Base-by-base conservation (phyloP, 768 basidiomycete genomes). In the Kwoniella heveanensis region DNA sequence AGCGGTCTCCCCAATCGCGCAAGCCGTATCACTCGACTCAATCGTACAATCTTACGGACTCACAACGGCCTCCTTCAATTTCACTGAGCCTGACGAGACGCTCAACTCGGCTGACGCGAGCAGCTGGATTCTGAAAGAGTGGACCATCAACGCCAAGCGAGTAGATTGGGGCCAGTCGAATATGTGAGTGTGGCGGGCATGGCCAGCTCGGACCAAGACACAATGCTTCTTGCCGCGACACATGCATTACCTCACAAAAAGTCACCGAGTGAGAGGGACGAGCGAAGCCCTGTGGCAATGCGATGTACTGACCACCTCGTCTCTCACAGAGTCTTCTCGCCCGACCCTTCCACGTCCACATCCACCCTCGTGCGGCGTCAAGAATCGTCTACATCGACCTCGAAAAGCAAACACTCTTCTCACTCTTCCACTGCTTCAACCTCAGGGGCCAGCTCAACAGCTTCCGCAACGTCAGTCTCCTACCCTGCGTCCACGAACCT, bases 281-380 rank as follows among this genome's bases (percentile, higher is more conserved):
- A n/a, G n/a, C n/a, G n/a, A n/a, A n/a, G n/a, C n/a, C n/a, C n/a
- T n/a, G n/a, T n/a, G n/a, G n/a, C n/a, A n/a, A n/a, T n/a, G n/a
- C n/a, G n/a, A n/a, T n/a, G n/a, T n/a, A n/a, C n/a, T n/a, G n/a
- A n/a, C n/a, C n/a, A n/a, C 19, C 19, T 44, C 39, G 39, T 44
- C 15, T 24, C 15, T 37, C 21, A 27, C 57, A 76, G 74, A 7
- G 71, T 70, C n/a, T 76, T 76, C 63, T 68, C 70, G 0, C 60
- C 74, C 24, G 74, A 76, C 53, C 74, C 74, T 1, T 62, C 67
- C n/a, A 72, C 71, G 4, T 57, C 70, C 22, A 59, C 68, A 2
- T 64, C 70, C 1, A 74, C 73, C 24, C 58, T 74, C 22, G 70
- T 72, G 26, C 64, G 68, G 2, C 62, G 72, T 7, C 60, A 61